Percentiles rank a stretch among this genome's conserved stretches.
Evolutionary conservation across 352 stramenopile genomes (phyloP).

Genomic region (Phytophthora tentaculata): DNA sequence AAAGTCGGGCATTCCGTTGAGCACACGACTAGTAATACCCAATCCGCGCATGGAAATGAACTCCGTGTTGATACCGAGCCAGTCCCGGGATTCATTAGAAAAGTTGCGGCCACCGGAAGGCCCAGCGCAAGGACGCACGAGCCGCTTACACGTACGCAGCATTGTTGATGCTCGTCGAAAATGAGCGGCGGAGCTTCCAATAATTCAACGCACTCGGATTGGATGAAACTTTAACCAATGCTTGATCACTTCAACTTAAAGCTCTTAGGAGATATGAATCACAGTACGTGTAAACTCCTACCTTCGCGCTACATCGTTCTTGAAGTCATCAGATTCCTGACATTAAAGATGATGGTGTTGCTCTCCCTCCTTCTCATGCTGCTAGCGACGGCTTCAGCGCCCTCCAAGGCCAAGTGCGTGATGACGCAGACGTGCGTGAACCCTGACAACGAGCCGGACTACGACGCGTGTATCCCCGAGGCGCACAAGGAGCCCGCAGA

Average conservation of each 20-base stretch:
- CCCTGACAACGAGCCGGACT: conserved; percentile 72
- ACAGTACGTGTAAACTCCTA: no score
- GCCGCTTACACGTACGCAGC: conserved; percentile 1
- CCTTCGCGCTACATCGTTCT: no score
- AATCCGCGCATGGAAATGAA: conserved; percentile 34
- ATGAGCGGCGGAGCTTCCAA: conserved; percentile 6
- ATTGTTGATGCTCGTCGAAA: conserved; percentile 18
- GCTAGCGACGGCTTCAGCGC: neutral
- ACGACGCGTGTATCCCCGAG: conserved; percentile 75
- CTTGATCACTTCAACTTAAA: no score
- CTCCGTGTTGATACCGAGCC: conserved; percentile 32
- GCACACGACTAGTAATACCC: conserved; percentile 25
- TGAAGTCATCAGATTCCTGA: conserved; percentile 13
- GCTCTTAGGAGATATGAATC: no score
- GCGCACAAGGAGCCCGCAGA: conserved; percentile 47
- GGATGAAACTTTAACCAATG: conserved; percentile 2
- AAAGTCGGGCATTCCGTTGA: conserved; percentile 29
- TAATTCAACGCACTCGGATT: neutral
- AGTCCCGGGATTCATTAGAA: conserved; percentile 13
- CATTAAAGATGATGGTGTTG: conserved; percentile 5
- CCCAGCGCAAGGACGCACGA: conserved; percentile 5
- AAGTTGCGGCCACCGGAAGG: conserved; percentile 10
- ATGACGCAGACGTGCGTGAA: conserved; percentile 88
- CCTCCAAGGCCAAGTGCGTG: conserved; percentile 47
- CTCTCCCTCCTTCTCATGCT: conserved; percentile 22